Percentiles rank a stretch among this genome's conserved stretches.
Conservation (phyloP, 768 basidiomycete genomes). For the Lentinula edodes region DNA sequence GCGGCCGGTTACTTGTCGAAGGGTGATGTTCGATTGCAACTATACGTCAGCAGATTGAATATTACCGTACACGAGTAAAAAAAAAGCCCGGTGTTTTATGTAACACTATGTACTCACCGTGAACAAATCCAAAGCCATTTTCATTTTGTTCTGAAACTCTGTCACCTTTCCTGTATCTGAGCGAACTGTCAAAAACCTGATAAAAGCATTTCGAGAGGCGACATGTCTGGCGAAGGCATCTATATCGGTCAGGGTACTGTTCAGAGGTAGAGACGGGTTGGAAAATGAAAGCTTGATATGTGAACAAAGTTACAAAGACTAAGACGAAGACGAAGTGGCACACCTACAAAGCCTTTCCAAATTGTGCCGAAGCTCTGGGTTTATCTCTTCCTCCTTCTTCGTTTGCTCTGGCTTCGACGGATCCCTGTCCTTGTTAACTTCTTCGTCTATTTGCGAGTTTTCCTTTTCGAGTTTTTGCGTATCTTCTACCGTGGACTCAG, state of each 20-base stretch:
- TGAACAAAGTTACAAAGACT: background rate
- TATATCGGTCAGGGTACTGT: background rate
- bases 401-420: background rate
- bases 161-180: background rate
- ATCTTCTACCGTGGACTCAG: background rate
- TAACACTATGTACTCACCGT: background rate
- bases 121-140: background rate
- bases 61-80: too few species aligned
- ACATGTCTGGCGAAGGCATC: background rate
- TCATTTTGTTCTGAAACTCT: background rate
- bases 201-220: background rate
- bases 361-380: background rate
- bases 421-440: background rate
- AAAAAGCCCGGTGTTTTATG: background rate
- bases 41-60: too few species aligned
- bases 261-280: too few species aligned
- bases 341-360: background rate
- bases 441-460: background rate
- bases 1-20: background rate
- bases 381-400: background rate
- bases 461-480: background rate
- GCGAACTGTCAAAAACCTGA: background rate
- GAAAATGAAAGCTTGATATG: background rate
- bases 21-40: conserved; percentile 1
- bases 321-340: background rate